These are phyloP conservation scores for Eucalyptus regnans DNA, from an alignment of 345 rosid genomes.

Conservation along the genomic window DNA sequence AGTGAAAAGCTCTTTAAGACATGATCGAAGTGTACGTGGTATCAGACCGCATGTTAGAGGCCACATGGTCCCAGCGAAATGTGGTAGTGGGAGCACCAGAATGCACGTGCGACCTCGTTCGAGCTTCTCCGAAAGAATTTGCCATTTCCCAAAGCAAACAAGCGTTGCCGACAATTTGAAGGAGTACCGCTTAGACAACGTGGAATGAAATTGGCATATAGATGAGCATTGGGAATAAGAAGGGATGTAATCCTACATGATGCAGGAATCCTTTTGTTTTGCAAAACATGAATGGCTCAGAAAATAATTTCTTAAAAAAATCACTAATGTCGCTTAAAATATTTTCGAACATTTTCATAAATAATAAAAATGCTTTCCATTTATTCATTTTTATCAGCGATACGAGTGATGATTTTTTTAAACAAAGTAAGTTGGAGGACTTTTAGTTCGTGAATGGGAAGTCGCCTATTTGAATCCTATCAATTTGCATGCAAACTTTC, in stretches of 20 bases:
- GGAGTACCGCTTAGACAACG: not conserved
- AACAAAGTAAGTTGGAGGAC: not conserved
- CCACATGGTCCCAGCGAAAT: not conserved
- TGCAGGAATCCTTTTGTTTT: rapidly evolving
- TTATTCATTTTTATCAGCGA: not conserved
- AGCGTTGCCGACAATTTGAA: not conserved
- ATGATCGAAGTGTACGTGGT: not conserved
- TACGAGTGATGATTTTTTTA: not conserved
- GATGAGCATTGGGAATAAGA: not conserved
- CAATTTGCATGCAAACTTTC: not conserved
- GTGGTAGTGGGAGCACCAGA: not conserved
- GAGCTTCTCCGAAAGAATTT: not conserved
- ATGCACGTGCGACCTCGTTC: not conserved
- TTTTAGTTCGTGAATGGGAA: not conserved
- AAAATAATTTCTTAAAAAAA: not conserved
- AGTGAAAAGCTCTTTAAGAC: not conserved
- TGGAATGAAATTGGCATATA: not conserved
- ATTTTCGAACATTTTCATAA: not conserved
- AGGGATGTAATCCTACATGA: not conserved
- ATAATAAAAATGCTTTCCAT: not conserved
- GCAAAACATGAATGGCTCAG: not conserved
- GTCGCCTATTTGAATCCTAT: not conserved
- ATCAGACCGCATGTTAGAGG: not conserved
- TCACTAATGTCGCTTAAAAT: rapidly evolving
- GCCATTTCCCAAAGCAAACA: not conserved